phyloP scores from a whole-genome alignment of 2,329 filamentous ascomycete species.

The Botrytis cinerea region DNA sequence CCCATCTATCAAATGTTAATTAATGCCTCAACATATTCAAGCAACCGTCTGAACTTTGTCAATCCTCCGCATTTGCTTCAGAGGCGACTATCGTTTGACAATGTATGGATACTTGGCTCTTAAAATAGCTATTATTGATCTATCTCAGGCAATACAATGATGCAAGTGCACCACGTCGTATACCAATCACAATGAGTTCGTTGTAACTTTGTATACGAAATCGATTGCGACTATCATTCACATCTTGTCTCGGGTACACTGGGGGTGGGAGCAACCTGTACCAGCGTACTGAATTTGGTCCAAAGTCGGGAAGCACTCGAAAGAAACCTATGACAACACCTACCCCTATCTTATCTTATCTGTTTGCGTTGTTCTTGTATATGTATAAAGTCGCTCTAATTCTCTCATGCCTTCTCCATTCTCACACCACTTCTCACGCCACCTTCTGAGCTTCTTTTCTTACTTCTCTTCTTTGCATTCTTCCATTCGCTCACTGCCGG shows the following conservation, averaged over 20 bases:
- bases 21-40: background rate
- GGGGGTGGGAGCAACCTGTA: background rate
- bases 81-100: slow-evolving; percentile 7
- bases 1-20: background rate
- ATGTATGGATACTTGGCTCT: background rate
- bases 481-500: slow-evolving; percentile 18
- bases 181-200: background rate
- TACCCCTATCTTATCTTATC: background rate
- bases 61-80: background rate
- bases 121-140: background rate
- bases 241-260: background rate
- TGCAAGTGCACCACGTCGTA: background rate
- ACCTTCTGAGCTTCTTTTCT: background rate
- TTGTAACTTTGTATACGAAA: background rate
- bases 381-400: slow-evolving; percentile 13
- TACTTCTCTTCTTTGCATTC: background rate
- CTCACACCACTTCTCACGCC: slow-evolving; percentile 11
- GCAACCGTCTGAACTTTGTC: background rate
- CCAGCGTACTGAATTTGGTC: background rate
- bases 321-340: background rate
- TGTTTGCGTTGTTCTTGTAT: background rate
- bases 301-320: background rate
- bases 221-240: slow-evolving; percentile 1
- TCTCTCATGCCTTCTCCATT: slow-evolving; percentile 14
- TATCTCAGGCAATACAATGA: background rate